phyloP scores from a whole-genome alignment of 164 flowering plant genomes.

The Euptelea pleiosperma region DNA sequence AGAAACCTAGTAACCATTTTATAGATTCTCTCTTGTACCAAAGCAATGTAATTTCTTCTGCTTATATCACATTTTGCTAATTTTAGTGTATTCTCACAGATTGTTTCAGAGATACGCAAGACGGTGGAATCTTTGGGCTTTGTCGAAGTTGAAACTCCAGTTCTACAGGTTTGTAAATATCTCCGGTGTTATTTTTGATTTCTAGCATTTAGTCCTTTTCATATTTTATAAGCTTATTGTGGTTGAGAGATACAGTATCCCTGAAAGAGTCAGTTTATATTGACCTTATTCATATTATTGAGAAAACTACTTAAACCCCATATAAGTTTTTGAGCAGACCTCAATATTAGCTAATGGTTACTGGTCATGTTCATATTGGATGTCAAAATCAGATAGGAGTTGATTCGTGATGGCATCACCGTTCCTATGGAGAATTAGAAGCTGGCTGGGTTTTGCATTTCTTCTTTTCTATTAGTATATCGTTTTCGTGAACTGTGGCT shows the following conservation, averaged over 20 bases:
- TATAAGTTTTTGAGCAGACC: too few relatives aligned
- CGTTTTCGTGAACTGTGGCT: too few relatives aligned
- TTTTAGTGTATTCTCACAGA: constrained; percentile 35
- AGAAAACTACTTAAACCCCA: too few relatives aligned
- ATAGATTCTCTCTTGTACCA: not conserved
- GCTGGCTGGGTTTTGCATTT: too few relatives aligned
- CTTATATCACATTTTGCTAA: constrained; percentile 10
- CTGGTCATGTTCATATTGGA: not conserved
- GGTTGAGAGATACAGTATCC: not conserved
- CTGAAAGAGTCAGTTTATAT: not conserved
- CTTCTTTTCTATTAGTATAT: too few relatives aligned
- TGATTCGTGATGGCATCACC: too few relatives aligned
- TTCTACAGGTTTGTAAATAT: constrained; percentile 60
- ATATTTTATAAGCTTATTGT: not conserved
- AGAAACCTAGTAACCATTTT: not conserved
- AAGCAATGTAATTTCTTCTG: not conserved
- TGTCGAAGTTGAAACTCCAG: constrained; percentile 92
- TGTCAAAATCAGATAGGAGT: not conserved
- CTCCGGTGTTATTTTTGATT: not conserved
- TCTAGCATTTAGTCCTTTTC: constrained; percentile 1
- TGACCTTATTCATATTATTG: too few relatives aligned
- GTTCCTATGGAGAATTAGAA: too few relatives aligned
- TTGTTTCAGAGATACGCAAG: constrained; percentile 85
- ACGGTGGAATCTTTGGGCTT: constrained; percentile 82
- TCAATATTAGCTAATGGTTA: not conserved